Conservation (phyloP, 179 eudicot species). For the Nepenthes alata region DNA sequence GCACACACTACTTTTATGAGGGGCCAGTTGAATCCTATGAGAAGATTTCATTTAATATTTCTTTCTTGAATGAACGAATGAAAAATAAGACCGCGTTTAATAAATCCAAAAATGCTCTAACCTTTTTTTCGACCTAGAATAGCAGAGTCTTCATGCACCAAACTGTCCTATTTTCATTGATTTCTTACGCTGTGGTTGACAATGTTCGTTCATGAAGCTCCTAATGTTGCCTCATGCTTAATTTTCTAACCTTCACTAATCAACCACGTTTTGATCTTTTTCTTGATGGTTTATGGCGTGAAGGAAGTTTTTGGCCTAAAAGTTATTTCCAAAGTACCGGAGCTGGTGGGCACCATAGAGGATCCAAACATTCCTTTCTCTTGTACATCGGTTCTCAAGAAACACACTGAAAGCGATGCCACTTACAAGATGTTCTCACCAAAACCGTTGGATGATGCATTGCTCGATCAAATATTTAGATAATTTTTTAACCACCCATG, state of each 20-base stretch:
- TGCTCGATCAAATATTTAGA: slow-evolving; percentile 72
- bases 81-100: too few species aligned
- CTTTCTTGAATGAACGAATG: too few species aligned
- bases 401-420: slow-evolving; percentile 39
- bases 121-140: too few species aligned
- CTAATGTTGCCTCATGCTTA: too few species aligned
- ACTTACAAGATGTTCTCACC: slow-evolving; percentile 87
- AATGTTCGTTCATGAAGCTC: too few species aligned
- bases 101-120: too few species aligned
- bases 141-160: too few species aligned
- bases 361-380: slow-evolving; percentile 64
- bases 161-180: too few species aligned
- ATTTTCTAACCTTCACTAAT: too few species aligned
- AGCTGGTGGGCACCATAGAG: slow-evolving; percentile 70
- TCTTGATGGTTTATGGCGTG: slow-evolving; percentile 5
- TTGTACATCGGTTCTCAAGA: slow-evolving; percentile 58
- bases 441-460: slow-evolving; percentile 48
- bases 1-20: slow-evolving; percentile 68
- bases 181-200: too few species aligned
- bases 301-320: slow-evolving; percentile 73
- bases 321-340: slow-evolving; percentile 41
- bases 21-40: slow-evolving; percentile 76
- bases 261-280: not conserved
- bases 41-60: slow-evolving; percentile 3
- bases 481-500: slow-evolving; percentile 9